These are phyloP conservation scores for Kokia cookei DNA, from an alignment of 441 rosid genomes.

Conservation along the genomic window DNA sequence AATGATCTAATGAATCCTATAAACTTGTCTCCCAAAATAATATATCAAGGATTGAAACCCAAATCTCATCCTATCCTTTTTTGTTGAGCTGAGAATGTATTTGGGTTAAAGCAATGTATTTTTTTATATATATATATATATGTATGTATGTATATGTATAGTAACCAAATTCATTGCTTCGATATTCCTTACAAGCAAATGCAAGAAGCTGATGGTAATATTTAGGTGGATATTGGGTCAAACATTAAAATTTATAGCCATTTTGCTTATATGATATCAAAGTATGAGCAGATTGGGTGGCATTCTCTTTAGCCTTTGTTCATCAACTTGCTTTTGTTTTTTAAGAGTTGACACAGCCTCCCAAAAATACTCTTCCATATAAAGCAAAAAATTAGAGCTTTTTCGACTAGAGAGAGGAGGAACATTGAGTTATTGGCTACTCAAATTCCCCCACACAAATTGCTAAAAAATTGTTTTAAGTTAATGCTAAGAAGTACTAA, in stretches of 20 bases:
- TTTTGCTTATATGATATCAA: not conserved
- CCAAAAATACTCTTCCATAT: constrained; percentile 50
- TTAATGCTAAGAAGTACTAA: not conserved
- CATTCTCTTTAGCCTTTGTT: constrained; percentile 11
- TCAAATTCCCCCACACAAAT: not conserved
- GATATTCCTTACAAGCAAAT: not conserved
- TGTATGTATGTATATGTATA: not conserved
- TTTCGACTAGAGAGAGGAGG: not conserved
- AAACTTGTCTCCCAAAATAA: not conserved
- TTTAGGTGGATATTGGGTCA: constrained; percentile 5
- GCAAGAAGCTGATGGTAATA: not conserved
- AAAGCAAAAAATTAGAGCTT: constrained; percentile 25
- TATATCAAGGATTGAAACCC: no score
- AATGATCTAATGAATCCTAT: constrained; percentile 11
- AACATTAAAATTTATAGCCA: not conserved
- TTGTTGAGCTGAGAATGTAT: not conserved
- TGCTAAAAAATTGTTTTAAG: not conserved
- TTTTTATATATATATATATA: not conserved
- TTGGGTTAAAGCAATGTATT: not conserved
- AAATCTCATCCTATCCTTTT: no score
- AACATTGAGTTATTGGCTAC: not conserved
- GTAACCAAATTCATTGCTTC: not conserved
- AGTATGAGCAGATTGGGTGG: not conserved
- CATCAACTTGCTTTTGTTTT: constrained; percentile 26
- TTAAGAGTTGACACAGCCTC: constrained; percentile 38